A percentile compares a stretch with the other conserved stretches of the same genome.
Conservation (phyloP, 306 rosid species). For the Rosa lucieae region DNA sequence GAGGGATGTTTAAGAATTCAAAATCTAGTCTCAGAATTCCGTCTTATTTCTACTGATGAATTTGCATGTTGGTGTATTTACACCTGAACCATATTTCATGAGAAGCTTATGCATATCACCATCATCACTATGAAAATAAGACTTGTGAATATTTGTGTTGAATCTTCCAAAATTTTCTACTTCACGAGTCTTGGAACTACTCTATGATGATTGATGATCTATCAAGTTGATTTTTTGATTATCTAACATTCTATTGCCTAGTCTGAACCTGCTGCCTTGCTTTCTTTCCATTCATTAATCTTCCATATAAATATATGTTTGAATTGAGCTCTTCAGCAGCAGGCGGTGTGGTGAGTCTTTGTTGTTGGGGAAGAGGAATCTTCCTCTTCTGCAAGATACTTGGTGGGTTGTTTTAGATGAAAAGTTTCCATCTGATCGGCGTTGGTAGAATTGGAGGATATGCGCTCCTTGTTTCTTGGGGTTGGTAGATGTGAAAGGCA, state of each 20-base stretch:
- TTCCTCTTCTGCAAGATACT: not conserved
- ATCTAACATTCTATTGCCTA: not conserved
- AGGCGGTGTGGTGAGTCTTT: not conserved
- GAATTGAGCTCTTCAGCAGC: not conserved
- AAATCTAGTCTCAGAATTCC: not conserved
- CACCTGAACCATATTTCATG: not conserved
- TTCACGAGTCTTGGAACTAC: not conserved
- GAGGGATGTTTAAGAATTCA: conserved; percentile 21
- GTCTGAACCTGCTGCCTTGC: not conserved
- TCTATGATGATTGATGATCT: not conserved
- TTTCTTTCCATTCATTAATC: too few relatives aligned
- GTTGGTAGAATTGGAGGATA: not conserved
- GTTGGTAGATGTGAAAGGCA: not conserved
- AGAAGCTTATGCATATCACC: not conserved
- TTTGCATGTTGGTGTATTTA: not conserved
- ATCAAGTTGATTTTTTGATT: not conserved
- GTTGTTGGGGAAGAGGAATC: not conserved
- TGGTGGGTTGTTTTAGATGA: not conserved
- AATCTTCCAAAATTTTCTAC: not conserved
- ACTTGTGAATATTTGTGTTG: not conserved
- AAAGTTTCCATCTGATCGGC: conserved; percentile 2
- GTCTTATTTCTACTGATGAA: conserved; percentile 5
- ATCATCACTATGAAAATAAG: not conserved
- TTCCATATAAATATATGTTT: not conserved
- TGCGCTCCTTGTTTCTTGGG: not conserved